Evolutionary conservation across 164 flowering plant species (phyloP).

Genomic region (Euptelea pleiosperma): DNA sequence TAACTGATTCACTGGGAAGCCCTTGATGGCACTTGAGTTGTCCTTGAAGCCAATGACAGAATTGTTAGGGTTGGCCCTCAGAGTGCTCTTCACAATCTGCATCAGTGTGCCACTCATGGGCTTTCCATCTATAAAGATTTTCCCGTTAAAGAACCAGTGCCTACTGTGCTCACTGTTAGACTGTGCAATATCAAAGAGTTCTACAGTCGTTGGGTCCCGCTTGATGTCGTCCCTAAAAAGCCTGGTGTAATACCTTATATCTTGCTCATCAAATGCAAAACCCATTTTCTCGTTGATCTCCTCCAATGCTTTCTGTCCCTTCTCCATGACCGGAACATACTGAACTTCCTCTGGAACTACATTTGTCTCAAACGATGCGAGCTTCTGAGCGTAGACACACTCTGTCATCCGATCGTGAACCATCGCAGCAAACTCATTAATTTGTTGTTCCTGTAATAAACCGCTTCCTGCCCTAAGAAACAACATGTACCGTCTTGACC

Average conservation of each 20-base stretch:
- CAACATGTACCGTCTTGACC: constrained; percentile 78
- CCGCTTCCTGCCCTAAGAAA: constrained; percentile 34
- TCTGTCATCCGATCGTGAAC: constrained; percentile 96
- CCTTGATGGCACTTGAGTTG: constrained; percentile 90
- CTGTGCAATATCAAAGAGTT: constrained; percentile 93
- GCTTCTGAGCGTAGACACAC: constrained; percentile 63
- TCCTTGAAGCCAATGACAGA: constrained; percentile 97
- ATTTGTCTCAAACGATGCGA: constrained; percentile 62
- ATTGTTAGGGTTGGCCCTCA: constrained; percentile 82
- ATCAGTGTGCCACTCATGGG: constrained; percentile 64
- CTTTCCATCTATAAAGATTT: constrained; percentile 75
- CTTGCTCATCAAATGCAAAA: constrained; percentile 94
- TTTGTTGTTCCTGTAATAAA: constrained; percentile 38
- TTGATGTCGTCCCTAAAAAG: constrained; percentile 83
- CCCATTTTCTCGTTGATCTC: constrained; percentile 91
- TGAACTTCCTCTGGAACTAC: constrained; percentile 67
- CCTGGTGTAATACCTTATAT: constrained; percentile 68
- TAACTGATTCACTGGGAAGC: constrained; percentile 60
- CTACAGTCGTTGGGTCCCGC: constrained; percentile 86
- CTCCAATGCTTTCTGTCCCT: constrained; percentile 72
- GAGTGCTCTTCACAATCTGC: constrained; percentile 89
- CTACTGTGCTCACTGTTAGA: constrained; percentile 96
- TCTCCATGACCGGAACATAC: constrained; percentile 76
- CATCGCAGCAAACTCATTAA: constrained; percentile 67
- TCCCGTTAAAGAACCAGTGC: constrained; percentile 96